Base-by-base conservation (phyloP, 2,329 filamentous ascomycete genomes). In the Fusarium sp. region DNA sequence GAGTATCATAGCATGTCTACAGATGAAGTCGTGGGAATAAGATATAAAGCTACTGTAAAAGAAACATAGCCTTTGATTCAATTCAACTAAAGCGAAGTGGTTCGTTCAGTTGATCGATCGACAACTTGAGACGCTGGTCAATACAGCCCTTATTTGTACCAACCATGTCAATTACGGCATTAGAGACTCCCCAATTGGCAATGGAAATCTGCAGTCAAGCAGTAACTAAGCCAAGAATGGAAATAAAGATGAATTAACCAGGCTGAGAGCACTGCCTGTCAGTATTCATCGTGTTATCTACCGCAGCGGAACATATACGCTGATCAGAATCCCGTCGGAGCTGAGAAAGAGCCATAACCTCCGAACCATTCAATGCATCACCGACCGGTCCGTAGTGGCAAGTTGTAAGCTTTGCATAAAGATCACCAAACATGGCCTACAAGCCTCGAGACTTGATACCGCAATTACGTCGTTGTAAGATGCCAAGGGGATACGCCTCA, bases 401-500 rank as follows among this genome's bases (percentile, higher is more conserved):
- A 69, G 66, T 11, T 38, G 58, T 36, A 69, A 69, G 44, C 39
- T 36, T 32, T 51, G 18, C 30, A 44, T 24, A 10, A 36, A 18
- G 30, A 58, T 28, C 51, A 30, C 32, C 50, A 45, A 45, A 24
- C 35, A 45, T 48, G n/a, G 38, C 6, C 53, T 44, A 44, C 15
- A 35, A 30, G 24, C 47, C 48, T 36, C 17, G 18, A 17, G 18
- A 14, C n/a, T 54, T 54, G 57, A 41, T 28, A 65, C 57, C 17
- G 63, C 17, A 42, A 70, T 70, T 70, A 70, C 67, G 66, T 70
- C 59, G 66, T 68, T 63, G 51, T 47, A 39, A 53, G 51, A 30
- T n/a, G 51, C 51, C 67, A 70, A 59, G 58, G 4, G 26, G 6
- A 35, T 12, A 68, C 28, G 47, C 55, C 50, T 62, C 54, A 30